Base-by-base conservation (phyloP, 345 rosid species). In the Linum tenue region DNA sequence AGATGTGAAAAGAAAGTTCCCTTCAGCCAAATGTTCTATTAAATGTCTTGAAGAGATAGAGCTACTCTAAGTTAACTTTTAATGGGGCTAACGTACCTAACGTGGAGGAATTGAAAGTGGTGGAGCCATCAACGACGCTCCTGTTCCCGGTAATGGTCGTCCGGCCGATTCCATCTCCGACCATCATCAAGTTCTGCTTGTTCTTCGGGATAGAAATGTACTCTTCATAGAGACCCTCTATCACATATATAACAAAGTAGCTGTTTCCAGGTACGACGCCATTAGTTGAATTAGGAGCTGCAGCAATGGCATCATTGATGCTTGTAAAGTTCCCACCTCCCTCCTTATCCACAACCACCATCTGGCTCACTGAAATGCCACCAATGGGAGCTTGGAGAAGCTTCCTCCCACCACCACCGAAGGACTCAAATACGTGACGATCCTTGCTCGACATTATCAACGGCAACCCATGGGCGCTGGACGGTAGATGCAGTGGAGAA, bases 101-200 rank as follows among this genome's bases (percentile, higher is more conserved):
- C 4, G 80, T 77, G 9, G 80, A 69, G 1, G 70, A 69, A 9
- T 41, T 42, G 65, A 38, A 77, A 3, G 80, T 39, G 4, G 50
- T 55, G 37, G 60, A 73, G 1, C 74, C 72, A 41, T 67, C 77
- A 10, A 38, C 67, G 2, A 35, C 35, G 60, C 64, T 77, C 2
- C 66, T 63, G 38, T 64, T 67, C 3, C 72, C 77, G 2, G 66
- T 59, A 10, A 73, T 55, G 0, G 69, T 39, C 5, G 80, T 76
- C 74, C 56, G 62, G 7, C 67, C 66, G 37, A 72, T 72, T n/a
- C 80, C 77, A 35, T 77, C 77, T 2, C 80, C 80, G 17, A 73
- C n/a, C 38, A 77, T 67, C 77, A 73, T 73, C 14, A 73, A 43
- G 42, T 66, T 69, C 39, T 50, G 62, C 74, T 66, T 55, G 5